A percentile compares a stretch with the other conserved stretches of the same genome.
These are phyloP conservation scores for Chytriomyces sp. DNA, from an alignment of 192 early-diverging fungal species.

Conservation along the genomic window DNA sequence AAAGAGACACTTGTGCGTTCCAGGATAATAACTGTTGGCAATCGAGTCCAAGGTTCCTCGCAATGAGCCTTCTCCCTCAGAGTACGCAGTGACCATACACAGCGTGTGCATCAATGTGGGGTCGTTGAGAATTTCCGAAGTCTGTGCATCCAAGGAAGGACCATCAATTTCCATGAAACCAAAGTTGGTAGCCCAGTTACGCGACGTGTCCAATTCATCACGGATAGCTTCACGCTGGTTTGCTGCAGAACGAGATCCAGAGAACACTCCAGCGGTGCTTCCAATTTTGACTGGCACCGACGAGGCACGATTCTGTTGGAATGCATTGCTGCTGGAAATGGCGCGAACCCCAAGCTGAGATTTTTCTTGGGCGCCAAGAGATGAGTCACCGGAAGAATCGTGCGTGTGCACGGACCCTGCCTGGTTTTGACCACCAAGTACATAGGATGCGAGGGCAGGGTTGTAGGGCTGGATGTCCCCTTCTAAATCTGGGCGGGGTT, in stretches of 20 bases:
- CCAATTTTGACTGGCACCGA: neutral
- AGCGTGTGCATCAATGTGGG: conserved; percentile 58
- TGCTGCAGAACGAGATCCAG: conserved; percentile 31
- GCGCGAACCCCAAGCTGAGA: neutral
- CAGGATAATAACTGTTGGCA: conserved; percentile 79
- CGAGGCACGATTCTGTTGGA: neutral
- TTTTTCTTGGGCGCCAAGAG: neutral
- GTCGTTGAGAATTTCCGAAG: conserved; percentile 47
- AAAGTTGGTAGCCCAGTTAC: conserved; percentile 39
- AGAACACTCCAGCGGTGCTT: conserved; percentile 17
- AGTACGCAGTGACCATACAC: conserved; percentile 88
- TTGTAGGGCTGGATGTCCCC: conserved; percentile 29
- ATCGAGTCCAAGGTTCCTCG: conserved; percentile 86
- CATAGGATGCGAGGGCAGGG: conserved; percentile 21
- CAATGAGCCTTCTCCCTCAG: conserved; percentile 80
- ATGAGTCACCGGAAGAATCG: neutral
- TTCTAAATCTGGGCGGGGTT: conserved; percentile 9
- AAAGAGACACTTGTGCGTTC: conserved; percentile 84
- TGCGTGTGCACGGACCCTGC: conserved; percentile 2
- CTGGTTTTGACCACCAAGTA: neutral
- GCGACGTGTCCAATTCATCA: conserved; percentile 22
- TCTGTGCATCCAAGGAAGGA: conserved; percentile 39
- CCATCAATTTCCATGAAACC: conserved; percentile 45
- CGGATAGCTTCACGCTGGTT: conserved; percentile 8
- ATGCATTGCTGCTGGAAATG: neutral